phyloP scores from a whole-genome alignment of 768 basidiomycete species.

The Paxillus involutus region DNA sequence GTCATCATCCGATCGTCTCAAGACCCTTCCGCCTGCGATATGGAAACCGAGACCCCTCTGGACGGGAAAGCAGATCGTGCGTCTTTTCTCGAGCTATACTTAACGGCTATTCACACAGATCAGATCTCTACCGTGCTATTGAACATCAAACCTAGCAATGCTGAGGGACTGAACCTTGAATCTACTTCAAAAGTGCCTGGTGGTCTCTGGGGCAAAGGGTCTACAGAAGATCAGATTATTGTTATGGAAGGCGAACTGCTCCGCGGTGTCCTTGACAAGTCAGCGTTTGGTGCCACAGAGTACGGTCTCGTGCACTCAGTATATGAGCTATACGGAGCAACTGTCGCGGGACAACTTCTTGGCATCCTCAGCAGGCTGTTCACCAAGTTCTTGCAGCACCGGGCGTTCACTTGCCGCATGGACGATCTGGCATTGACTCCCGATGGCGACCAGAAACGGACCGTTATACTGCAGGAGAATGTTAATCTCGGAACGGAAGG shows the following conservation, averaged over 20 bases:
- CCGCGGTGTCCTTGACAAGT: slow-evolving; percentile 94
- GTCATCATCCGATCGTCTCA: slow-evolving; percentile 52
- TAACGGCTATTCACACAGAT: background rate
- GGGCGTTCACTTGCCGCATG: slow-evolving; percentile 98
- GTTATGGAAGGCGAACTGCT: slow-evolving; percentile 93
- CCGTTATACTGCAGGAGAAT: slow-evolving; percentile 64
- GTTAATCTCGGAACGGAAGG: slow-evolving; percentile 79
- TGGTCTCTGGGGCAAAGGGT: slow-evolving; percentile 78
- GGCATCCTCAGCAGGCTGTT: slow-evolving; percentile 92
- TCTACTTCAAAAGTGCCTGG: slow-evolving; percentile 90
- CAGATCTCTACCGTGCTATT: slow-evolving; percentile 93
- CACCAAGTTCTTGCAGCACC: slow-evolving; percentile 95
- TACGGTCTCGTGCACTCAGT: slow-evolving; percentile 97
- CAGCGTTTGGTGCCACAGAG: slow-evolving; percentile 93
- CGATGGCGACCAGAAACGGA: slow-evolving; percentile 71
- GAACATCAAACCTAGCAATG: slow-evolving; percentile 82
- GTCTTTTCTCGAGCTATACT: slow-evolving; percentile 20
- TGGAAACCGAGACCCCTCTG: slow-evolving; percentile 90
- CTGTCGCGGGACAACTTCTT: slow-evolving; percentile 85
- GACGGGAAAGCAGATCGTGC: slow-evolving; percentile 97
- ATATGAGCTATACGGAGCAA: slow-evolving; percentile 92
- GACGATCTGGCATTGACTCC: slow-evolving; percentile 92
- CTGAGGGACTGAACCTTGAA: slow-evolving; percentile 80
- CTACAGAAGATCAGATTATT: slow-evolving; percentile 80
- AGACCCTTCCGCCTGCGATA: slow-evolving; percentile 87